Conservation (phyloP, 805 yeast species). For the Jamesozyma hellenica region DNA sequence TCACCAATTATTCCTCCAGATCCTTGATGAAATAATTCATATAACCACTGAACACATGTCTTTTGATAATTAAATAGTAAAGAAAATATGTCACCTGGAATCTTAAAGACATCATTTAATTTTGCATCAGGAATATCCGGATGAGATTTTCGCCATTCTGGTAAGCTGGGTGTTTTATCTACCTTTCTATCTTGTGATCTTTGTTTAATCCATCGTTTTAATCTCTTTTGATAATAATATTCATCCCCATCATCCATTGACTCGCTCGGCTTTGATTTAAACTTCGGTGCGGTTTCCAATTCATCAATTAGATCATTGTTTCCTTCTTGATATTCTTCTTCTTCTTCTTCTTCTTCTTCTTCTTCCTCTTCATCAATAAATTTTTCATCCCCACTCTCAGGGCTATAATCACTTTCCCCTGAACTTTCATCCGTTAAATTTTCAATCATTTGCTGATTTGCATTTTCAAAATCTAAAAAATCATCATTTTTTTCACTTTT, state of each 20-base stretch:
- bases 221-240: conserved; percentile 45
- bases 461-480: conserved; percentile 5
- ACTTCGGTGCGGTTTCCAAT: background rate
- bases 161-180: conserved; percentile 16
- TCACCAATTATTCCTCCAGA: conserved; percentile 96
- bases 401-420: conserved; percentile 17
- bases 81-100: conserved; percentile 88
- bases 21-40: conserved; percentile 81
- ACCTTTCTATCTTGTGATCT: conserved; percentile 36
- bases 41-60: conserved; percentile 95
- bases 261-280: conserved; percentile 21
- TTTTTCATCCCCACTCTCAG: conserved; percentile 11
- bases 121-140: conserved; percentile 69
- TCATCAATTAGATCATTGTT: conserved; percentile 94
- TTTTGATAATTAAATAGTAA: conserved; percentile 86
- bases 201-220: conserved; percentile 47
- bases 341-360: conserved; percentile 8
- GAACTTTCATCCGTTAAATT: conserved; percentile 11
- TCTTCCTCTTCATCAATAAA: conserved; percentile 7
- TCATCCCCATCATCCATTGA: conserved; percentile 75
- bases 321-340: too few relatives aligned
- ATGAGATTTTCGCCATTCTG: conserved; percentile 70
- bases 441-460: conserved; percentile 18
- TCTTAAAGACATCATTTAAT: conserved; percentile 53
- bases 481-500: background rate